Base-by-base conservation (phyloP, 1,284 basidiomycete species). In the Microbotryomycetes sp. region DNA sequence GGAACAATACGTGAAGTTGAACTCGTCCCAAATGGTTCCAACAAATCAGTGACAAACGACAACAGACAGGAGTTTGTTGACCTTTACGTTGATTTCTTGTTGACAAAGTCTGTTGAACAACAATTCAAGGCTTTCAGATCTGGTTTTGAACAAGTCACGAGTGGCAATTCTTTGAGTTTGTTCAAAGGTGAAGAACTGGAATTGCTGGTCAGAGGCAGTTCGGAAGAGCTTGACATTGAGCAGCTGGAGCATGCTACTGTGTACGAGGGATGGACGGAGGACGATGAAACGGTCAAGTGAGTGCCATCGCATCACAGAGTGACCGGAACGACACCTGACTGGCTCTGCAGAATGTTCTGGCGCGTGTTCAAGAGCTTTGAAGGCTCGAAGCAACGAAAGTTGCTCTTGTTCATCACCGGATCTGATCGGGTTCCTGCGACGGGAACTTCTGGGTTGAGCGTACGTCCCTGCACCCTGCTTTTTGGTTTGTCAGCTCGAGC, bases 101-200 rank as follows among this genome's bases (percentile, higher is more conserved):
- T 72, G 7, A 54, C 60, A 36, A 30, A 25, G 19, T 67, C 66
- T 0, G 59, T 71, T 57, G 30, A 59, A 4, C 16, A 56, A 3
- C 70, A 71, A 32, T 71, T 69, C 57, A 56, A 62, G n/a, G 64
- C 71, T 4, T 73, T 73, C 55, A 62, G 67, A 9, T 42, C 58
- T 4, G 72, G 72, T 3, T 73, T 73, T 60, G 50, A 53, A 55
- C 63, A 71, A 36, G 70, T 71, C 25, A 61, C 60, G 28, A 58
- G 59, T 2, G 71, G 72, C 4, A 73, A 73, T 51, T 67, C 71
- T 0, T 58, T 73, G 36, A 64, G 64, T 2, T 64, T 73, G 16
- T 66, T 73, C 56, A 51, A 62, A 9, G 64, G 68, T 3, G 67
- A 71, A 45, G 72, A 73, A 55, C 63, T 73, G 36, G 71, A 73